Evolutionary conservation across 768 basidiomycete species (phyloP), one percentile per base, ranked within the genome.

Genomic region (Panaeolus cyanescens): DNA sequence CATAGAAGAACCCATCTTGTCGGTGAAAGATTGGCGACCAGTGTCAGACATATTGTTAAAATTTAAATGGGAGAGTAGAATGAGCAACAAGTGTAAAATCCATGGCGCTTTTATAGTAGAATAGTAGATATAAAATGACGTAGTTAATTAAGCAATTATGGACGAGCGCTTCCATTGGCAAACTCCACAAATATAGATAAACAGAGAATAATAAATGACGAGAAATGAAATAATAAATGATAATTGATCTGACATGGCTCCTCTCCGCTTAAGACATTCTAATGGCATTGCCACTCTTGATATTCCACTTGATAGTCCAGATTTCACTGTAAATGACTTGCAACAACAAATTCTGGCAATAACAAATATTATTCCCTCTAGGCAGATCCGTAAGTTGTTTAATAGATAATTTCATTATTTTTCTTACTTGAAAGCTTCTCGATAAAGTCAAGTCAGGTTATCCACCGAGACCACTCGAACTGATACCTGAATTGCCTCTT

Each of bases 211-310:
- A 66, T 61, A 67, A 62, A 68, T 70, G 70, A 70, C 67, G 66
- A 61, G 37, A 28, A n/a, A 31, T 8, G 12, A 10, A 20, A 39
- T n/a, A n/a, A n/a, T n/a, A n/a, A n/a, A n/a, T n/a, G n/a, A n/a
- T n/a, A n/a, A n/a, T n/a, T n/a, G n/a, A n/a, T n/a, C n/a, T n/a
- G n/a, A 60, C 58, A 92, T 93, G 92, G 83, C 86, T 7, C 83
- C 85, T 42, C 65, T 96, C 36, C 89, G 95, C 25, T 78, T 98
- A 3, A 85, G 95, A 62, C 90, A 95, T 74, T 92, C 95, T 13
- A 85, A 89, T 69, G 95, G 95, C 31, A 85, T 92, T 30, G 79
- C 88, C 7, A 93, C 93, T 8, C 78, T 97, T 59, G 82, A 93
- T 53, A 74, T 95, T 34, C 82, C 89, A 59, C 75, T 89, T 64